Conservation (phyloP, 2,329 filamentous ascomycete genomes). For the Aspergillus niger region DNA sequence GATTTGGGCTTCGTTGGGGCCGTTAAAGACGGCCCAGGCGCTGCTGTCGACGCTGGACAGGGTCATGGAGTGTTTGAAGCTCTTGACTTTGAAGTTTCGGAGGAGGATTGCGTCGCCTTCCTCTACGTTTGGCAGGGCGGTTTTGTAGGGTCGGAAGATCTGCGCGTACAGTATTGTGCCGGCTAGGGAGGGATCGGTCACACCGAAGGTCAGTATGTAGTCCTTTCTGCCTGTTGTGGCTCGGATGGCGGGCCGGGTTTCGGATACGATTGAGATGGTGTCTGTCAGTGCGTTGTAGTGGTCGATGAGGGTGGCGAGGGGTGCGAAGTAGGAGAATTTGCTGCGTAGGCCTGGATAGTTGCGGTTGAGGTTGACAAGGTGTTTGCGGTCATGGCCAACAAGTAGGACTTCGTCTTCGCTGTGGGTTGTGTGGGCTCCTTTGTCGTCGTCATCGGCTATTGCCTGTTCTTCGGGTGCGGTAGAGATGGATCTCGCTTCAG, state of each 20-base stretch:
- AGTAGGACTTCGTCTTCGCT: constrained; percentile 11
- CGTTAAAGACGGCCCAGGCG: constrained; percentile 50
- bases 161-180: constrained; percentile 43
- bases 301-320: constrained; percentile 46
- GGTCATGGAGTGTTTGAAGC: constrained; percentile 41
- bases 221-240: constrained; percentile 43
- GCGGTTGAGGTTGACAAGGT: constrained; percentile 24
- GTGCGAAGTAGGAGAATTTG: constrained; percentile 46
- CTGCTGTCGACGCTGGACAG: constrained; percentile 46
- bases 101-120: constrained; percentile 49
- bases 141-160: constrained; percentile 45
- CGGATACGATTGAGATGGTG: constrained; percentile 45
- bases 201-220: constrained; percentile 42
- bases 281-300: constrained; percentile 45
- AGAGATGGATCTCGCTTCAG: neutral
- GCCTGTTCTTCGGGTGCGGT: constrained; percentile 4
- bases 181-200: constrained; percentile 49
- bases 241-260: constrained; percentile 33
- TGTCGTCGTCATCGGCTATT: constrained; percentile 6
- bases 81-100: constrained; percentile 49
- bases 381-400: constrained; percentile 10
- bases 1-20: constrained; percentile 30
- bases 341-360: constrained; percentile 42
- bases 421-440: constrained; percentile 12
- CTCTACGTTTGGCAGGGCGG: constrained; percentile 39